phyloP scores from a whole-genome alignment of 805 yeast genomes.

The Candida tallmaniae region DNA sequence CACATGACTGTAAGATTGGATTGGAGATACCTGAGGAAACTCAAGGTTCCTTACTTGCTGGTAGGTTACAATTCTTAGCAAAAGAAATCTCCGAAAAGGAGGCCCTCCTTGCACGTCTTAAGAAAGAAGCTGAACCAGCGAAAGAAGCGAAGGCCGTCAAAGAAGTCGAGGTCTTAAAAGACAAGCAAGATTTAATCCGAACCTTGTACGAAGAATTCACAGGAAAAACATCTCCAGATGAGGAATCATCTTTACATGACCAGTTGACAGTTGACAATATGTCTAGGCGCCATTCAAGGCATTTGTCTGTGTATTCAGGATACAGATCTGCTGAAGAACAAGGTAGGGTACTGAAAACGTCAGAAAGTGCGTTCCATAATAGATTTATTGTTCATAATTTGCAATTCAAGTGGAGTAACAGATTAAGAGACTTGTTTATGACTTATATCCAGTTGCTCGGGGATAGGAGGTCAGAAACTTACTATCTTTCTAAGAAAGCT shows the following conservation, averaged over 20 bases:
- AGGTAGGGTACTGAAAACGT: slow-evolving; percentile 18
- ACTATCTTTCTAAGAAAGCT: slow-evolving; percentile 47
- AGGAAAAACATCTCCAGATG: slow-evolving; percentile 10
- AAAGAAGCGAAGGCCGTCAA: slow-evolving; percentile 4
- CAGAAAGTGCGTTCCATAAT: slow-evolving; percentile 49
- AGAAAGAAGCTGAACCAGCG: slow-evolving; percentile 6
- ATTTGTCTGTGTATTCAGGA: slow-evolving; percentile 27
- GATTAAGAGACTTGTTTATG: slow-evolving; percentile 57
- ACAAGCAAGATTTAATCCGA: slow-evolving; percentile 22
- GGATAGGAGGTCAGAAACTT: slow-evolving; percentile 39
- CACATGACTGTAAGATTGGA: slow-evolving; percentile 65
- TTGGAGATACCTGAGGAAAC: slow-evolving; percentile 50
- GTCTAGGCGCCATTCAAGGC: slow-evolving; percentile 13
- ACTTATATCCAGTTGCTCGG: slow-evolving; percentile 47
- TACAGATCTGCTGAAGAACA: slow-evolving; percentile 23
- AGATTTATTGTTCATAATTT: slow-evolving; percentile 69
- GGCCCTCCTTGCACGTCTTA: slow-evolving; percentile 18
- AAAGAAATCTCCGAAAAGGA: slow-evolving; percentile 25
- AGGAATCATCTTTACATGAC: slow-evolving; percentile 2
- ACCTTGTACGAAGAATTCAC: slow-evolving; percentile 20
- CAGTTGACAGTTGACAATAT: slow-evolving; percentile 2
- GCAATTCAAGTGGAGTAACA: slow-evolving; percentile 75
- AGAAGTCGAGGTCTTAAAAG: slow-evolving; percentile 11
- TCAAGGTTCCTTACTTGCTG: slow-evolving; percentile 41
- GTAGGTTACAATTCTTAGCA: slow-evolving; percentile 14